phyloP scores from a whole-genome alignment of 371 early-diverging fungal genomes.

The Choanephora cucurbitarum region DNA sequence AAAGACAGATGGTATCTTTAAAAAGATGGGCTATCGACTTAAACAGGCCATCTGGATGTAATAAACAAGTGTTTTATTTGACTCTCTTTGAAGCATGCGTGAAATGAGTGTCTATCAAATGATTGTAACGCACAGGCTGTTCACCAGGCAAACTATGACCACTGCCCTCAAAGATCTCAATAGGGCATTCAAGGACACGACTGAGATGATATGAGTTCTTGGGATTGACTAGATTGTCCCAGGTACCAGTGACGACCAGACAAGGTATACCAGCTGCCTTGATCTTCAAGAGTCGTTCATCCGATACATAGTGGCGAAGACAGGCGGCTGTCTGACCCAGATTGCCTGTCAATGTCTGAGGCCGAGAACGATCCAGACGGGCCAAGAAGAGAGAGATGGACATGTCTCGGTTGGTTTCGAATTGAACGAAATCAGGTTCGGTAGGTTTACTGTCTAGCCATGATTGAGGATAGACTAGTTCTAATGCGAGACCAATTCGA shows the following conservation, averaged over 20 bases:
- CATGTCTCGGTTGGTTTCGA: slow-evolving; percentile 28
- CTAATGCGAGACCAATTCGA: slow-evolving; percentile 11
- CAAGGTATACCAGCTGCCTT: slow-evolving; percentile 15
- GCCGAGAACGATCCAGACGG: slow-evolving; percentile 21
- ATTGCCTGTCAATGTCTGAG: slow-evolving; percentile 26
- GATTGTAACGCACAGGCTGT: slow-evolving; percentile 23
- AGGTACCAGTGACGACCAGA: slow-evolving; percentile 31
- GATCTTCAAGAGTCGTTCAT: slow-evolving; percentile 20
- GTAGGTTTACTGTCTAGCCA: slow-evolving; percentile 26
- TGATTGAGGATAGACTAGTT: slow-evolving; percentile 25
- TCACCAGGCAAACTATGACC: slow-evolving; percentile 31
- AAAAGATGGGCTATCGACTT: slow-evolving; percentile 47
- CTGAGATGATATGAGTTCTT: slow-evolving; percentile 23
- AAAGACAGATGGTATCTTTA: slow-evolving; percentile 44
- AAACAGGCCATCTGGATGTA: slow-evolving; percentile 49
- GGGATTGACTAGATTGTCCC: slow-evolving; percentile 28
- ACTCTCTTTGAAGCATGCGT: slow-evolving; percentile 4
- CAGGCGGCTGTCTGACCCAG: slow-evolving; percentile 28
- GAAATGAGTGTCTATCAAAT: slow-evolving; percentile 28
- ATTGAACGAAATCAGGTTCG: slow-evolving; percentile 9
- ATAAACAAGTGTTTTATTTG: no score
- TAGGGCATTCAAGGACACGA: slow-evolving; percentile 11
- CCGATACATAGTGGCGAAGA: slow-evolving; percentile 30
- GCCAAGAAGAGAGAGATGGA: slow-evolving; percentile 9
- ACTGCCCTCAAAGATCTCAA: slow-evolving; percentile 29